Evolutionary conservation across 2,329 filamentous ascomycete genomes (phyloP), one percentile per base, ranked within the genome.

Genomic region (Diaporthe sp.): DNA sequence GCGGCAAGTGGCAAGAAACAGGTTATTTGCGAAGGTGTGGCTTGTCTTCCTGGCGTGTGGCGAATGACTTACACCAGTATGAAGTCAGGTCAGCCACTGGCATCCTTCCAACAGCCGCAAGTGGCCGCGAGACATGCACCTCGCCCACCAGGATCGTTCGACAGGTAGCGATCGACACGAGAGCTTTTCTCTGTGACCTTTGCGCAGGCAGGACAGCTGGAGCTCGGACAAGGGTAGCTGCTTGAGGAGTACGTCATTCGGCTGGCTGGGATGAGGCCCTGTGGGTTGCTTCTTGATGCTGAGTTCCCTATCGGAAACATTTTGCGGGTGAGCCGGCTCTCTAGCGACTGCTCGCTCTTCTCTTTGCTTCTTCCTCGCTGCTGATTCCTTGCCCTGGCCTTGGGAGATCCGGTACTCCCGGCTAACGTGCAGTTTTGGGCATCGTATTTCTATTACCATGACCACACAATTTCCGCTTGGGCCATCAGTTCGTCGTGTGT

Each of bases 1-100:
- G 35, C 70, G 17, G 54, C 28, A 57, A 30, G 35, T 64, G 66
- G 69, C 52, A 68, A 71, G 50, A 78, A 78, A 78, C 77, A 75
- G 77, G 77, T 77, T 78, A 70, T 77, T 42, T 68, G 69, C 57
- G 22, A 45, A 72, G 69, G 70, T 77, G 76, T 77, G 77, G 77
- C 77, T 77, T 76, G 76, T 69, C 42, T 71, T 35, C 68, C 71
- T 58, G 69, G 45, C 52, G 33, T 74, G 75, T 77, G 74, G 74
- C 76, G 74, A 76, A 75, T 70, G 73, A 70, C 72, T 76, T 72
- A 73, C 71, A 77, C 72, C 40, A 60, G n/a, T 57, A 73, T 73
- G 74, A 70, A 54, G 54, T 50, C 70, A 72, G 47, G 25, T n/a
- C 54, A 69, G 45, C 71, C 66, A 61, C 64, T 54, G 47, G 45